These are phyloP conservation scores for Phtheirospermum japonicum DNA, from an alignment of 257 asterid species.

Conservation along the genomic window DNA sequence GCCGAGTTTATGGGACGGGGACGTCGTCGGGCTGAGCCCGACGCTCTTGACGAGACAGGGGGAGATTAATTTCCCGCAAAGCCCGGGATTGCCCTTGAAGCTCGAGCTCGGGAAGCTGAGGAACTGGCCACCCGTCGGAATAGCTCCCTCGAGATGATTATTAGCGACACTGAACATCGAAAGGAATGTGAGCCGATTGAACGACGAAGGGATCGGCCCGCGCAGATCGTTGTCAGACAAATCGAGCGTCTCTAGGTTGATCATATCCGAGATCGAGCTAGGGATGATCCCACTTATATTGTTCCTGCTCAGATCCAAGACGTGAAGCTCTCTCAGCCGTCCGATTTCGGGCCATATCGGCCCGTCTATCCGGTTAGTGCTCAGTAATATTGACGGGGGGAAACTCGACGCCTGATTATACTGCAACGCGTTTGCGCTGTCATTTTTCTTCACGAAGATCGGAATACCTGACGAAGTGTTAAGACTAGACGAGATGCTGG, in stretches of 20 bases:
- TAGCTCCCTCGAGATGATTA: conserved; percentile 68
- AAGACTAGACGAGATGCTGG: conserved; percentile 42
- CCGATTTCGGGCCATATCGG: conserved; percentile 74
- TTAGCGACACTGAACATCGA: conserved; percentile 74
- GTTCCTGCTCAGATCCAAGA: conserved; percentile 75
- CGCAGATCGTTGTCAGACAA: conserved; percentile 69
- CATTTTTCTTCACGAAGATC: conserved; percentile 78
- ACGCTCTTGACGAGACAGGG: conserved; percentile 55
- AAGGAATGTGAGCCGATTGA: conserved; percentile 69
- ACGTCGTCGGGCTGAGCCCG: conserved; percentile 51
- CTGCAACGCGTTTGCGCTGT: conserved; percentile 75
- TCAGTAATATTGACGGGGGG: conserved; percentile 79
- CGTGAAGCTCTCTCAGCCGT: conserved; percentile 66
- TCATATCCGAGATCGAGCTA: conserved; percentile 63
- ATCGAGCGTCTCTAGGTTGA: conserved; percentile 75
- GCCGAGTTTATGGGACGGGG: neutral
- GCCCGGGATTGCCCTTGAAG: conserved; percentile 59
- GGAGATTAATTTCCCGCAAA: conserved; percentile 60
- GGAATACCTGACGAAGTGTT: conserved; percentile 70
- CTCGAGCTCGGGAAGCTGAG: conserved; percentile 69
- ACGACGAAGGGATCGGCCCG: conserved; percentile 79
- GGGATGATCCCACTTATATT: conserved; percentile 76
- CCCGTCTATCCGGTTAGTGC: conserved; percentile 62
- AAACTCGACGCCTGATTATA: conserved; percentile 91
- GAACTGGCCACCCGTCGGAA: conserved; percentile 86